A percentile compares a stretch with the other conserved stretches of the same genome.
Evolutionary conservation across 768 basidiomycete species (phyloP).

Genomic region (Antrodiella citrinella): DNA sequence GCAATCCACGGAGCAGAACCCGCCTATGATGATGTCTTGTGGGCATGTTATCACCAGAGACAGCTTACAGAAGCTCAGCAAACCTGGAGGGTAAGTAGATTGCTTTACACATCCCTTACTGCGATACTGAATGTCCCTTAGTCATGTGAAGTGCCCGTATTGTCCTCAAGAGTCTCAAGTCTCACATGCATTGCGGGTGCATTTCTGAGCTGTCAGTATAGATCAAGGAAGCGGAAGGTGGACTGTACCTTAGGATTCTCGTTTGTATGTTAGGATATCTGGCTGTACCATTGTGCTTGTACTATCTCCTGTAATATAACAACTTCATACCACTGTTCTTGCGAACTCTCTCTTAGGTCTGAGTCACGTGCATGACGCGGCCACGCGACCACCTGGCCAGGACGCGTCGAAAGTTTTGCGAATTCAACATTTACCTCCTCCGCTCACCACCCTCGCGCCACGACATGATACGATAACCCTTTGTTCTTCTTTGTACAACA

Average conservation of each 20-base stretch:
- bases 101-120: too few relatives aligned
- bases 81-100: slow-evolving; percentile 67
- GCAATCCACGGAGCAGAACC: slow-evolving; percentile 87
- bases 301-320: too few relatives aligned
- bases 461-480: background rate
- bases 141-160: slow-evolving; percentile 94
- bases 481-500: background rate
- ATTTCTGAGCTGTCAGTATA: slow-evolving; percentile 38
- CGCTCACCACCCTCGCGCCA: background rate
- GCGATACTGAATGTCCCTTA: slow-evolving; percentile 21
- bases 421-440: background rate
- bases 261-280: too few relatives aligned
- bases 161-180: slow-evolving; percentile 77
- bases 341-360: background rate
- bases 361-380: background rate
- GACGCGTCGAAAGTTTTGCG: background rate
- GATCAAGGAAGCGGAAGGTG: too few relatives aligned
- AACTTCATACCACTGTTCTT: too few relatives aligned
- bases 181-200: slow-evolving; percentile 48
- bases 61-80: slow-evolving; percentile 82
- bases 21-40: slow-evolving; percentile 96
- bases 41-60: slow-evolving; percentile 95
- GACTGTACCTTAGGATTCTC: too few relatives aligned
- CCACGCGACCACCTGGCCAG: background rate
- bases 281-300: too few relatives aligned